Evolutionary conservation across 2,329 filamentous ascomycete species (phyloP).

Genomic region (Diaporthe capsici): DNA sequence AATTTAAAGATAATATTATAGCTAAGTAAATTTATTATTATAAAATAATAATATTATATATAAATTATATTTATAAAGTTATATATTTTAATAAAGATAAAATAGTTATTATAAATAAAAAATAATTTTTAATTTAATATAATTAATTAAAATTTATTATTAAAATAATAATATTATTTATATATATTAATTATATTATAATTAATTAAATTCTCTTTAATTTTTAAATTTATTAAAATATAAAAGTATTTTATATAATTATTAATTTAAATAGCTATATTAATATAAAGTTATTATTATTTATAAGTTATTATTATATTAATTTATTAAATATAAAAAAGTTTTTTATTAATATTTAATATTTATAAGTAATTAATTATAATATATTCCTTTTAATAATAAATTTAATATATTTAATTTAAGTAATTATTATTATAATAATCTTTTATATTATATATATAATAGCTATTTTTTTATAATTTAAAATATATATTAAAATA

Average conservation of each 20-base stretch:
- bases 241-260: background rate
- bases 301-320: too few species aligned
- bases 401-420: background rate
- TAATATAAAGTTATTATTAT: background rate
- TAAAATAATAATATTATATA: too few species aligned
- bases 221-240: background rate
- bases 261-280: background rate
- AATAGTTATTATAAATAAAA: background rate
- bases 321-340: background rate
- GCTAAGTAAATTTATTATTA: too few species aligned
- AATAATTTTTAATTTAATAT: too few species aligned
- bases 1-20: too few species aligned
- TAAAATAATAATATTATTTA: background rate
- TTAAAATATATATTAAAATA: background rate
- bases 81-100: background rate
- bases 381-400: background rate
- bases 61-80: too few species aligned
- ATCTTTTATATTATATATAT: background rate
- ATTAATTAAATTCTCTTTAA: background rate
- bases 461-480: background rate
- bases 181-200: background rate
- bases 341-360: background rate
- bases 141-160: background rate
- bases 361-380: background rate
- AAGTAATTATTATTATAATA: background rate